Percentiles rank a stretch among this genome's conserved stretches.
Evolutionary conservation across 2,329 filamentous ascomycete species (phyloP).

Genomic region (Albifimbria verrucaria): DNA sequence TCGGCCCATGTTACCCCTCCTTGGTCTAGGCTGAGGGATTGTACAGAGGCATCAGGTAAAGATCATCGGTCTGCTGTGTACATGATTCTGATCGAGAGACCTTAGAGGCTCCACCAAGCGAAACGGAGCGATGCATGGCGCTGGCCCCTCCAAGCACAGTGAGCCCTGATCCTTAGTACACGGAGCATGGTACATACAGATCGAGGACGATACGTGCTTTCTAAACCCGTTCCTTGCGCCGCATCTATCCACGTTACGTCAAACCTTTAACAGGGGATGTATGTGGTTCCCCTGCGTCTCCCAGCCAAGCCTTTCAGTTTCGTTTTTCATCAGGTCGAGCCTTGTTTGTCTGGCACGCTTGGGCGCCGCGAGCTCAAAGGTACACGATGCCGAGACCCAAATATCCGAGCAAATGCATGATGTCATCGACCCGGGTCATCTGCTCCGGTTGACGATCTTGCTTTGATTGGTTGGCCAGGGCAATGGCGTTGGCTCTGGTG

Average conservation of each 20-base stretch:
- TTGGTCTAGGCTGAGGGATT: not conserved
- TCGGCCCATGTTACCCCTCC: not conserved
- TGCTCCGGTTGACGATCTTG: not conserved
- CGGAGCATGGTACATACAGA: too few species aligned
- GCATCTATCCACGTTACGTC: too few species aligned
- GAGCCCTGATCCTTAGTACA: not conserved
- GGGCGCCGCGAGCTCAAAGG: not conserved
- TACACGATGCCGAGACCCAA: not conserved
- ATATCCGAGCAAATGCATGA: not conserved
- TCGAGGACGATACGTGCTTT: too few species aligned
- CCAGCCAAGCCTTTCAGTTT: too few species aligned
- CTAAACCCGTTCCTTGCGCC: too few species aligned
- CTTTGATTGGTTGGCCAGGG: not conserved
- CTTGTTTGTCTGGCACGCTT: too few species aligned
- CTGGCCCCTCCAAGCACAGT: too few species aligned
- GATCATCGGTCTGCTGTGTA: not conserved
- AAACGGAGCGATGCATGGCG: too few species aligned
- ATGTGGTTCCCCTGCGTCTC: too few species aligned
- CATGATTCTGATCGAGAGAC: not conserved
- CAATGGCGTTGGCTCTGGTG: not conserved
- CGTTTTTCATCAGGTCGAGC: too few species aligned
- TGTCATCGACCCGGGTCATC: not conserved
- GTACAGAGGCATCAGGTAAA: not conserved
- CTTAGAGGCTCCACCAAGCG: too few species aligned
- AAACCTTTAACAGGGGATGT: too few species aligned